These are phyloP conservation scores for Primulina huaijiensis DNA, from an alignment of 257 asterid species.

Conservation along the genomic window DNA sequence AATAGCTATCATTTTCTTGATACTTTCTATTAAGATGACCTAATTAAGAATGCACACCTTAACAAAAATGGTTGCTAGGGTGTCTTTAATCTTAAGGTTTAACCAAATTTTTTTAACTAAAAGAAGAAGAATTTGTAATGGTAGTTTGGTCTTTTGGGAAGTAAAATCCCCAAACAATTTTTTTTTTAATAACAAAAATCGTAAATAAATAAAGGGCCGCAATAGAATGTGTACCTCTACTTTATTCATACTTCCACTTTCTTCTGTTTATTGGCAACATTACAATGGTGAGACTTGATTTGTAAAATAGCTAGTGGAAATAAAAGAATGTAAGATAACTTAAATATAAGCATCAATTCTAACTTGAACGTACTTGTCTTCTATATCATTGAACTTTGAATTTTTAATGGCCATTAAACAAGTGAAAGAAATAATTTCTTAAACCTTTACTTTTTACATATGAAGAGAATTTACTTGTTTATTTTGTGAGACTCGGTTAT, in stretches of 20 bases:
- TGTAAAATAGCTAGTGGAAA: constrained; percentile 32
- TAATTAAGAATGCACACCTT: constrained; percentile 20
- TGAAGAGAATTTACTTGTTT: too few species aligned
- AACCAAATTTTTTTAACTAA: too few species aligned
- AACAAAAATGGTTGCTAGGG: constrained; percentile 24
- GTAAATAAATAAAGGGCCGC: not conserved
- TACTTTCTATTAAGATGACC: constrained; percentile 26
- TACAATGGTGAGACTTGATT: constrained; percentile 36
- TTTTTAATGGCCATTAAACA: not conserved
- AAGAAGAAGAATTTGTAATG: too few species aligned
- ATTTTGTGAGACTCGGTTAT: too few species aligned
- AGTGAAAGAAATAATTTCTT: not conserved
- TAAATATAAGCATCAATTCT: constrained; percentile 18
- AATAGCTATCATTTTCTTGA: constrained; percentile 20
- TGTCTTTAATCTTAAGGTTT: too few species aligned
- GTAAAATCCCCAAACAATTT: not conserved
- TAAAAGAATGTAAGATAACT: constrained; percentile 10
- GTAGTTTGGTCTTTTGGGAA: constrained; percentile 30
- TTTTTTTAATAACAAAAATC: too few species aligned
- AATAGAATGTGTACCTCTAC: constrained; percentile 34
- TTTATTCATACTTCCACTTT: constrained; percentile 49
- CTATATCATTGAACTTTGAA: not conserved
- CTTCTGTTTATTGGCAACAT: constrained; percentile 35
- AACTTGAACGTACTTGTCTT: not conserved
- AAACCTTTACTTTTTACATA: too few species aligned